Conservation (phyloP, 106 monocot species). For the Dendrobium officinale region DNA sequence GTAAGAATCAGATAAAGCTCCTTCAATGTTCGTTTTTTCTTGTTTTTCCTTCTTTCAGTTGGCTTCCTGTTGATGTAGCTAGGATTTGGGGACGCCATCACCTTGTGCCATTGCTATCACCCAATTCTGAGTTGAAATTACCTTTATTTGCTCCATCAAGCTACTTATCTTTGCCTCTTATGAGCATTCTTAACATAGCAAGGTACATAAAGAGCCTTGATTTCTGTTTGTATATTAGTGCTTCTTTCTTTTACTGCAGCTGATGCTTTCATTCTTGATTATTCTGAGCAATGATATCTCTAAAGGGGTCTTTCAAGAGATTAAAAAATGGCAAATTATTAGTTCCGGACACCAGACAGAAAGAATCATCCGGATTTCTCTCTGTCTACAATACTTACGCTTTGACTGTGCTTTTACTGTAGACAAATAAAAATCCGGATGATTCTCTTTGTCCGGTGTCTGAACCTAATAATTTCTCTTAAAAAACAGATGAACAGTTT, state of each 20-base stretch:
- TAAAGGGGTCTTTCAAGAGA: neutral
- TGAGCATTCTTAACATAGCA: slow-evolving; percentile 71
- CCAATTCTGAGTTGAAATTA: slow-evolving; percentile 36
- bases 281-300: neutral
- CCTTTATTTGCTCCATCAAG: slow-evolving; percentile 54
- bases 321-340: neutral
- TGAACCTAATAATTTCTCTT: too few relatives aligned
- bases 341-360: too few relatives aligned
- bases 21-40: neutral
- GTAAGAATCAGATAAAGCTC: neutral
- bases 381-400: too few relatives aligned
- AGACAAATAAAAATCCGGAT: too few relatives aligned
- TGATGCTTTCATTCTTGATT: neutral
- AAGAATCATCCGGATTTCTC: too few relatives aligned
- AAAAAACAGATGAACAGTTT: neutral
- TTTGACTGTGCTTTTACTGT: too few relatives aligned
- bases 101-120: slow-evolving; percentile 65
- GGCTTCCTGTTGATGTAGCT: slow-evolving; percentile 88
- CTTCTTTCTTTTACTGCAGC: neutral
- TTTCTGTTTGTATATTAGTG: neutral
- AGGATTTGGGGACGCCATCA: slow-evolving; percentile 53
- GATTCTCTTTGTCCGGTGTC: too few relatives aligned
- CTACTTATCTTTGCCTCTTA: slow-evolving; percentile 65
- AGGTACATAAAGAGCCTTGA: slow-evolving; percentile 37
- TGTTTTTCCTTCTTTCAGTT: slow-evolving; percentile 30